A percentile compares a stretch with the other conserved stretches of the same genome.
Conservation (phyloP, 2,329 filamentous ascomycete genomes). For the Aspergillus alliaceus region DNA sequence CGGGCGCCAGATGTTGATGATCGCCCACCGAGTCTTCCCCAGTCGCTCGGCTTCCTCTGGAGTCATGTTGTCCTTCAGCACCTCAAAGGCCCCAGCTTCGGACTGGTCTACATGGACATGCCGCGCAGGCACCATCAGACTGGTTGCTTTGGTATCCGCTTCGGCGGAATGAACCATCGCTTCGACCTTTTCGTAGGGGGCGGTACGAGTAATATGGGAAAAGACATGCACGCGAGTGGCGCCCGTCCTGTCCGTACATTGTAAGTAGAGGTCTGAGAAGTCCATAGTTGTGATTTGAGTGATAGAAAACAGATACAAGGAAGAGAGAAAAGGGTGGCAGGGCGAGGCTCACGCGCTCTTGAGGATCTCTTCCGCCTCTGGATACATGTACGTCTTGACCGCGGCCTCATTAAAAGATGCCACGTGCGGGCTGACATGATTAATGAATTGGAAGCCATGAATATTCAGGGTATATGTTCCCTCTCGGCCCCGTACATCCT, state of each 20-base stretch:
- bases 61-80: neutral
- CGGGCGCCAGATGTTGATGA: slow-evolving; percentile 8
- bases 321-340: neutral
- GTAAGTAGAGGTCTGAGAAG: neutral
- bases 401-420: neutral
- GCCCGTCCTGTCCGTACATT: neutral
- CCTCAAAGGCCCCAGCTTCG: neutral
- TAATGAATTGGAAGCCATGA: slow-evolving; percentile 5
- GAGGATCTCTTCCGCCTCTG: neutral
- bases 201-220: neutral
- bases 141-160: neutral
- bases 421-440: neutral
- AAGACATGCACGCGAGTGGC: slow-evolving; percentile 4
- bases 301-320: rapidly evolving
- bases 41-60: neutral
- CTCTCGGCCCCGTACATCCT: slow-evolving; percentile 4
- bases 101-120: slow-evolving; percentile 8
- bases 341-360: neutral
- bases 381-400: neutral
- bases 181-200: neutral
- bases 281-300: neutral
- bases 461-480: neutral
- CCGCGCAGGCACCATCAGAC: neutral
- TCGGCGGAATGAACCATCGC: neutral
- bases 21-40: neutral